These are phyloP conservation scores for Mycosphaerelloides madeirae DNA, from an alignment of 2,329 filamentous ascomycete species.

Conservation along the genomic window DNA sequence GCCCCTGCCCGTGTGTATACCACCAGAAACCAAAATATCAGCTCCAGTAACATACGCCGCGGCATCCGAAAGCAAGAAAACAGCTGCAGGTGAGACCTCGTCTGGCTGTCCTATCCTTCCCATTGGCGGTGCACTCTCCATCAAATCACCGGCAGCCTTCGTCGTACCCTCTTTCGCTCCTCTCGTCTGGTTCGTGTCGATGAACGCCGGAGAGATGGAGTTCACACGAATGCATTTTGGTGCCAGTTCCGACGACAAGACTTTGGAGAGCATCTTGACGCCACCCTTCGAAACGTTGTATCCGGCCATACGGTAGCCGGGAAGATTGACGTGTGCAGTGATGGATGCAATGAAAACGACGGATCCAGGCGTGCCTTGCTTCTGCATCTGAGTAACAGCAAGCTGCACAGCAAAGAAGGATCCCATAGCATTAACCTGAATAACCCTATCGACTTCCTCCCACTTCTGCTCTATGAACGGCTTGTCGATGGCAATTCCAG, in stretches of 20 bases:
- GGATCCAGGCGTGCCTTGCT: conserved; percentile 32
- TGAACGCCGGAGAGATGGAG: conserved; percentile 26
- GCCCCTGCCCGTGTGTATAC: conserved; percentile 24
- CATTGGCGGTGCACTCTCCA: conserved; percentile 22
- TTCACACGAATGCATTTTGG: conserved; percentile 25
- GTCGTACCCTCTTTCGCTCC: conserved; percentile 19
- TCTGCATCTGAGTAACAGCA: conserved; percentile 32
- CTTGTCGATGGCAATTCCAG: conserved; percentile 30
- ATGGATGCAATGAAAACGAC: conserved; percentile 36
- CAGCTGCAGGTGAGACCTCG: conserved; percentile 31
- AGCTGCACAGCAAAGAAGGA: conserved; percentile 34
- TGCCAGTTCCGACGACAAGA: conserved; percentile 35
- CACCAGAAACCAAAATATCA: conserved; percentile 31
- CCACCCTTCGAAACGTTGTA: conserved; percentile 32
- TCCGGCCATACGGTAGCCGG: conserved; percentile 30
- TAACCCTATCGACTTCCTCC: conserved; percentile 29
- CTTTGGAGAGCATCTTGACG: conserved; percentile 23
- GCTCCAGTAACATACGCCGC: conserved; percentile 40
- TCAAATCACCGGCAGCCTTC: conserved; percentile 19
- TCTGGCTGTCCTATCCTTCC: conserved; percentile 21
- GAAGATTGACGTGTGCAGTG: conserved; percentile 32
- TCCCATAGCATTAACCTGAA: conserved; percentile 37
- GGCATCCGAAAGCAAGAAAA: conserved; percentile 41
- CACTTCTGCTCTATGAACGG: conserved; percentile 27
- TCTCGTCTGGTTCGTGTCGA: conserved; percentile 24